These are phyloP conservation scores for Hypoxylon cercidicola DNA, from an alignment of 495 filamentous ascomycete species.

Conservation along the genomic window DNA sequence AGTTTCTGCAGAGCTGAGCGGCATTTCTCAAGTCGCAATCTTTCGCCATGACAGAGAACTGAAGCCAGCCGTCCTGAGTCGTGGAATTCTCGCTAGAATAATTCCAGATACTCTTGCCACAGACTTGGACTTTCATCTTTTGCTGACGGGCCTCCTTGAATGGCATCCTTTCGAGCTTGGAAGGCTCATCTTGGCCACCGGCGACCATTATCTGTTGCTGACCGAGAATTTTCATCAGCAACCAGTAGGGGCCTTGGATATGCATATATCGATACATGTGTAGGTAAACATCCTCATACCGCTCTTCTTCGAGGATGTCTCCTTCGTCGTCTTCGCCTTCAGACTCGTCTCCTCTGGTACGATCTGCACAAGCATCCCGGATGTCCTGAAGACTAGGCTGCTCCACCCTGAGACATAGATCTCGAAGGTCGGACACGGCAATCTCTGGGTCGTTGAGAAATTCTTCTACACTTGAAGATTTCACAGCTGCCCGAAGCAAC, in stretches of 20 bases:
- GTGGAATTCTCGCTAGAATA: constrained; percentile 63
- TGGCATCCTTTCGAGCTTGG: constrained; percentile 16
- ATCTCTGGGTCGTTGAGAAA: constrained; percentile 58
- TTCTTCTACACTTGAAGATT: constrained; percentile 56
- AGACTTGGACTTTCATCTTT: constrained; percentile 60
- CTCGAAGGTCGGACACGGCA: constrained; percentile 56
- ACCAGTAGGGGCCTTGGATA: constrained; percentile 34
- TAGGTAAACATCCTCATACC: constrained; percentile 37
- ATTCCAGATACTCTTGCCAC: constrained; percentile 64
- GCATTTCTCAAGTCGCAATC: constrained; percentile 58
- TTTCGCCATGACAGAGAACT: constrained; percentile 65
- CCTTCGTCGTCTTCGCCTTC: constrained; percentile 42
- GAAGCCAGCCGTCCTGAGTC: constrained; percentile 63
- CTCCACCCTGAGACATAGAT: constrained; percentile 60
- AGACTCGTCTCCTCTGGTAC: constrained; percentile 53
- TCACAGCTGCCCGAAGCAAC: constrained; percentile 57
- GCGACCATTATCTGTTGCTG: too few relatives aligned
- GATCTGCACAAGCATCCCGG: constrained; percentile 64
- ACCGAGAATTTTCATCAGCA: constrained; percentile 21
- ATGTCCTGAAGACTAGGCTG: constrained; percentile 58
- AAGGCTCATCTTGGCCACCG: constrained; percentile 16
- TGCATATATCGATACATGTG: constrained; percentile 39
- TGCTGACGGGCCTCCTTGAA: too few relatives aligned
- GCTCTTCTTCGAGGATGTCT: constrained; percentile 25
- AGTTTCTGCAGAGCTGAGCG: constrained; percentile 63